These are phyloP conservation scores for Porogramme epimiltina DNA, from an alignment of 1,284 basidiomycete species.

Conservation along the genomic window DNA sequence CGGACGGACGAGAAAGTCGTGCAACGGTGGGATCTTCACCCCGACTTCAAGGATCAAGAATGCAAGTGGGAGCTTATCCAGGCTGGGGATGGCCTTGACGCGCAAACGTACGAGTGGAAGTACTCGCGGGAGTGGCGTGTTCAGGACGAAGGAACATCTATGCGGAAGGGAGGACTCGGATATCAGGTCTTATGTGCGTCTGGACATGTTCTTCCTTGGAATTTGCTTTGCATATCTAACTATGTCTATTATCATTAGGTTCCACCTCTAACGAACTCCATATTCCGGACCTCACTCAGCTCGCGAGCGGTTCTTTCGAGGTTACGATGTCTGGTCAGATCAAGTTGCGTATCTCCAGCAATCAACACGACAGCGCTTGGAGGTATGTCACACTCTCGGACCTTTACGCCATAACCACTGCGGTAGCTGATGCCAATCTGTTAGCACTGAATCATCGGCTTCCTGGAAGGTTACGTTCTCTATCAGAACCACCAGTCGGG, in stretches of 20 bases:
- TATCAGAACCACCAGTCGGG: constrained; percentile 12
- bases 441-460: constrained; percentile 20
- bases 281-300: constrained; percentile 21
- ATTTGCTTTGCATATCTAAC: no score
- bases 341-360: constrained; percentile 12
- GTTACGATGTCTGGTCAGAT: constrained; percentile 26
- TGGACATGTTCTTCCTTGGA: background rate
- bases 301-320: constrained; percentile 18
- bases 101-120: constrained; percentile 22
- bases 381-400: constrained; percentile 4
- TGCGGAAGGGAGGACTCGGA: constrained; percentile 9
- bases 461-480: constrained; percentile 20
- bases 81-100: constrained; percentile 23
- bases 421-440: background rate
- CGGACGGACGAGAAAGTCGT: constrained; percentile 24
- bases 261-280: constrained; percentile 24
- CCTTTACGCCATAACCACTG: background rate
- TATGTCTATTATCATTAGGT: constrained; percentile 14
- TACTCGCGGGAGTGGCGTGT: constrained; percentile 20
- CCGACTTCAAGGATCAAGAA: constrained; percentile 11
- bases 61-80: constrained; percentile 9
- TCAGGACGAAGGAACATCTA: constrained; percentile 3
- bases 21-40: constrained; percentile 22
- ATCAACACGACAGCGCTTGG: background rate
- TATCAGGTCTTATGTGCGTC: constrained; percentile 23